A percentile compares a stretch with the other conserved stretches of the same genome.
These are phyloP conservation scores for Somion occarium DNA, from an alignment of 1,284 basidiomycete species.

Conservation along the genomic window DNA sequence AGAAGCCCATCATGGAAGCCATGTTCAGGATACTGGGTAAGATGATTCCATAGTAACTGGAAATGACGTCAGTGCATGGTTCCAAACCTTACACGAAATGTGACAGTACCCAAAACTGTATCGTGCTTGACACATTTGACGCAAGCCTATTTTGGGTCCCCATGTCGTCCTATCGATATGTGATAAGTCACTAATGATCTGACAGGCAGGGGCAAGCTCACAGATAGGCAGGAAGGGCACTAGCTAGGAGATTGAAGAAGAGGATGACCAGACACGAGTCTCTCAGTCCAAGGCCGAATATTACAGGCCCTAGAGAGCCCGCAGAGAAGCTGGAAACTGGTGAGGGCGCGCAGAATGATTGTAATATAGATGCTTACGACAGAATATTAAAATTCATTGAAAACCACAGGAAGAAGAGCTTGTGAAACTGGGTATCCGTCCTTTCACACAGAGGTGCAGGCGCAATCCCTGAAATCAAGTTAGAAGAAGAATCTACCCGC, in stretches of 20 bases:
- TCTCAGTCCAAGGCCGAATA: conserved; percentile 63
- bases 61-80: neutral
- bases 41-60: conserved; percentile 59
- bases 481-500: neutral
- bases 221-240: conserved; percentile 55
- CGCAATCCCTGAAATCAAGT: conserved; percentile 36
- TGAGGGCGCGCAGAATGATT: neutral
- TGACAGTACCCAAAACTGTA: conserved; percentile 69
- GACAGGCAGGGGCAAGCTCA: conserved; percentile 27
- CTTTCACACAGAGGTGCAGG: conserved; percentile 48
- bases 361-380: conserved; percentile 39
- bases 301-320: conserved; percentile 66
- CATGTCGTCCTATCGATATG: conserved; percentile 61
- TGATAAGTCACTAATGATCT: conserved; percentile 3
- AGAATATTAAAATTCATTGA: conserved; percentile 72
- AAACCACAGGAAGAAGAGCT: conserved; percentile 76
- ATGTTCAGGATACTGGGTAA: conserved; percentile 62
- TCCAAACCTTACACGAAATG: too few species aligned
- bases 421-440: conserved; percentile 59
- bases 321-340: conserved; percentile 55
- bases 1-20: conserved; percentile 58
- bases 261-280: conserved; percentile 72
- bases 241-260: conserved; percentile 68
- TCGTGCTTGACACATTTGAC: conserved; percentile 83
- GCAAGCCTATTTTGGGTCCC: conserved; percentile 82